Base-by-base conservation (phyloP, 306 rosid species). In the Lotus japonicus region DNA sequence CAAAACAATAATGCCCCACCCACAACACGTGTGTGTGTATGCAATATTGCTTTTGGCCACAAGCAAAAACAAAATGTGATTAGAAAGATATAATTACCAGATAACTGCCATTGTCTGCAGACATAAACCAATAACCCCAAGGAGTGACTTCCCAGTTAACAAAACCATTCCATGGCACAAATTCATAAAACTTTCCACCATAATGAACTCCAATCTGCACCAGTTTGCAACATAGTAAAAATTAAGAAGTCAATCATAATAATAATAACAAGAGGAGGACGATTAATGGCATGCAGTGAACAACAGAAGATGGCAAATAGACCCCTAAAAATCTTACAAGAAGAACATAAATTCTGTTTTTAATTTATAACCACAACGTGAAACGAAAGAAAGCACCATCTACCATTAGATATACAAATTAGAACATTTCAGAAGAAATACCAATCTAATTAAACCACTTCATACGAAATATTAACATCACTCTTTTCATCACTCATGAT, bases 101-200 rank as follows among this genome's bases (percentile, higher is more conserved):
- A 73, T 89, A 75, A 0, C 69, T 81, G 65, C 82, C 87, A 49
- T 89, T 92, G 82, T 89, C 97, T 16, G 86, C 98, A 15, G 81
- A 58, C 66, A 92, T 75, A 48, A 52, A 79, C 97, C 98, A 92
- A 72, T 75, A 62, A 63, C 97, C 97, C 98, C 98, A 89, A 59
- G 87, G 74, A 81, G 87, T n/a, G 50, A 92, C 38, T 83, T 92
- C 96, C 98, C 97, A 92, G 66, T 64, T 72, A 31, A 92, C 84
- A 77, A 38, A 66, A 71, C 97, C 91, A 75, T 84, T 86, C 98
- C 98, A 92, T 12, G 98, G 98, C 68, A 88, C 97, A 79, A 89
- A 89, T 77, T 92, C 97, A 76, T 92, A 88, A 64, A 89, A 89
- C 1, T 42, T 84, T 66, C 98, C 98, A 72, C 75, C 89, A 76